Conservation (phyloP, 202 grass and related monocot species). For the Dendrocalamus latiflorus region DNA sequence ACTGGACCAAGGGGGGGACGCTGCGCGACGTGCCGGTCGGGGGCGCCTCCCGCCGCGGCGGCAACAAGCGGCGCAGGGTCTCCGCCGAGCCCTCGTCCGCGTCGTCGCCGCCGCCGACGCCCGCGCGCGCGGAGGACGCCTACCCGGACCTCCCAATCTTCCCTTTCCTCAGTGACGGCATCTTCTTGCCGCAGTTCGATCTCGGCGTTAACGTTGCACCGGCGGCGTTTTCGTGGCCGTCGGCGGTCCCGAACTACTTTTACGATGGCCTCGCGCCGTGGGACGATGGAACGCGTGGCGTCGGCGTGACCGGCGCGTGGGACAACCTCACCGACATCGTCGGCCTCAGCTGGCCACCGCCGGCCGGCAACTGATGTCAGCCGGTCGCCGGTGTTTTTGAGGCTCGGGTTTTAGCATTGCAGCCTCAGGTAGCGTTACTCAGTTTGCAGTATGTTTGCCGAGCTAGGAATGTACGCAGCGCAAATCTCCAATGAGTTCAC, state of each 20-base stretch:
- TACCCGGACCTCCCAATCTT: conserved; percentile 4
- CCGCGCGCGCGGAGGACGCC: neutral
- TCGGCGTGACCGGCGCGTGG: conserved; percentile 14
- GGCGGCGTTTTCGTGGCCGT: conserved; percentile 5
- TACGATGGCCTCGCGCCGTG: conserved; percentile 23
- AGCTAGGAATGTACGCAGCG: conserved; percentile 1
- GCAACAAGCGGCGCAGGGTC: conserved; percentile 31
- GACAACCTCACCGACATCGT: conserved; percentile 23
- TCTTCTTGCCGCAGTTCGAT: conserved; percentile 35
- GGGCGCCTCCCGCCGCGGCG: conserved; percentile 44
- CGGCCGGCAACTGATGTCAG: conserved; percentile 11
- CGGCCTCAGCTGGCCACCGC: conserved; percentile 29
- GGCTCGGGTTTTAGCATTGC: conserved; percentile 31
- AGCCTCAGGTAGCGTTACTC: conserved; percentile 4
- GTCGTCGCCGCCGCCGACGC: neutral
- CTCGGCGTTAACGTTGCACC: neutral
- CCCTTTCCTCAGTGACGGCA: conserved; percentile 41
- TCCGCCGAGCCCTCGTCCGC: neutral
- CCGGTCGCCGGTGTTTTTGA: neutral
- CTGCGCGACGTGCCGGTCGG: conserved; percentile 88
- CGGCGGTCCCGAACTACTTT: neutral
- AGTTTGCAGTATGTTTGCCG: neutral
- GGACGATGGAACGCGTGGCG: neutral
- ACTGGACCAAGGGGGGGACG: conserved; percentile 97
- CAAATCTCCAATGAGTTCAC: neutral